phyloP scores from a whole-genome alignment of 805 yeast species.

The Monosporozyma aquatica region DNA sequence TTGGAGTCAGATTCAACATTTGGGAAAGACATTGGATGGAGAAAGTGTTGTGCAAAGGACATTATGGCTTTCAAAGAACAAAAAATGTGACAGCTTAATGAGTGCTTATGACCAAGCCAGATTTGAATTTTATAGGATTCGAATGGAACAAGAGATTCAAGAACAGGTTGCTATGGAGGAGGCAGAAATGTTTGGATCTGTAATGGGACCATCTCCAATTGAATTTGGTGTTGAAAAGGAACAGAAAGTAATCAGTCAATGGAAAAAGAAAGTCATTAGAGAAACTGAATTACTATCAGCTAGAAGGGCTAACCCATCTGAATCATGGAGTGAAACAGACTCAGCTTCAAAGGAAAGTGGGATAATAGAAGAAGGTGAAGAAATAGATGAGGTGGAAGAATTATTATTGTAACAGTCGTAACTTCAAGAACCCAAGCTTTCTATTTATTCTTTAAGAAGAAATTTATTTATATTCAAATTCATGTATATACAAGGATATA shows the following conservation, averaged over 20 bases:
- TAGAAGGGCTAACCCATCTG: slow-evolving; percentile 30
- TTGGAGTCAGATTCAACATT: slow-evolving; percentile 74
- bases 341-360: background rate
- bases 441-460: no score
- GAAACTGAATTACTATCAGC: slow-evolving; percentile 51
- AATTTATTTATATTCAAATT: no score
- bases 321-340: slow-evolving; percentile 17
- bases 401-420: background rate
- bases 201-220: slow-evolving; percentile 50
- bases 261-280: slow-evolving; percentile 64
- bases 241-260: slow-evolving; percentile 56
- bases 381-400: background rate
- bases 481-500: no score
- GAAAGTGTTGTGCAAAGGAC: slow-evolving; percentile 80
- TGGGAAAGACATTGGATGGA: slow-evolving; percentile 71
- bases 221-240: slow-evolving; percentile 66
- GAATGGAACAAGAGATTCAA: slow-evolving; percentile 77
- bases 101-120: slow-evolving; percentile 82
- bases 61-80: slow-evolving; percentile 40
- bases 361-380: slow-evolving; percentile 4
- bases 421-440: no score
- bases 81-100: slow-evolving; percentile 30
- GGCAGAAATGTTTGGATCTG: slow-evolving; percentile 75
- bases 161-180: slow-evolving; percentile 70
- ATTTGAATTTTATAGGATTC: slow-evolving; percentile 75